phyloP scores from a whole-genome alignment of 768 basidiomycete genomes.

The Hypholoma fasciculare region DNA sequence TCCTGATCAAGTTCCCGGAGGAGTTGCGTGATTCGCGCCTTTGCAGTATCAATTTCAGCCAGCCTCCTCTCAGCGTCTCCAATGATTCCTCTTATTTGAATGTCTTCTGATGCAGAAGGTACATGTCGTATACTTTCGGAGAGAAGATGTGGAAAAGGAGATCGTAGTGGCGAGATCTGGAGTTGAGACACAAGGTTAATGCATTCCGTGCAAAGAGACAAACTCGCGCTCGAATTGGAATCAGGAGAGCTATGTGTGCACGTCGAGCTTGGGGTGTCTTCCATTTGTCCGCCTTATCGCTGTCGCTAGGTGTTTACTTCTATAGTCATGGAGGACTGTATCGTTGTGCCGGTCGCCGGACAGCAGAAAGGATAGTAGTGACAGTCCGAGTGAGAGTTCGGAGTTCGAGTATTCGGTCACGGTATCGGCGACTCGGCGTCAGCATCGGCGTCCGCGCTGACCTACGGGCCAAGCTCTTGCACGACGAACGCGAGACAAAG shows the following conservation, averaged over 20 bases:
- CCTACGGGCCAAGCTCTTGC: too few relatives aligned
- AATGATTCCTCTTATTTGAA: background rate
- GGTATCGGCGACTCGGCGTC: too few relatives aligned
- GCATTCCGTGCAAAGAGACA: background rate
- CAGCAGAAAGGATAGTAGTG: background rate
- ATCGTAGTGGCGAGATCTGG: background rate
- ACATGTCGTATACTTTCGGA: slow-evolving; percentile 1
- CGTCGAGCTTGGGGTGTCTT: background rate
- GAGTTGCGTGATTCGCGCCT: background rate
- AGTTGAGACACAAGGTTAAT: background rate
- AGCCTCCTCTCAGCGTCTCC: background rate
- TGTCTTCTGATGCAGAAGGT: background rate
- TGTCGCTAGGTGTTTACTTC: background rate
- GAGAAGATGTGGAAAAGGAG: slow-evolving; percentile 1
- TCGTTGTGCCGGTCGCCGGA: background rate
- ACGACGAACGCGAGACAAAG: too few relatives aligned
- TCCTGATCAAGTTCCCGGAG: slow-evolving; percentile 4
- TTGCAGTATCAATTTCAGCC: slow-evolving; percentile 2
- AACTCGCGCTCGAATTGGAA: background rate
- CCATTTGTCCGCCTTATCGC: background rate
- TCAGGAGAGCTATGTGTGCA: background rate
- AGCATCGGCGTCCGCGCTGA: too few relatives aligned
- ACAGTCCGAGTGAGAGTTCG: too few relatives aligned
- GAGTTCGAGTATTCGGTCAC: too few relatives aligned
- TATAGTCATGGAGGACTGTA: background rate